A percentile compares a stretch with the other conserved stretches of the same genome.
These are phyloP conservation scores for Lentithecium fluviatile DNA, from an alignment of 495 filamentous ascomycete species.

Conservation along the genomic window DNA sequence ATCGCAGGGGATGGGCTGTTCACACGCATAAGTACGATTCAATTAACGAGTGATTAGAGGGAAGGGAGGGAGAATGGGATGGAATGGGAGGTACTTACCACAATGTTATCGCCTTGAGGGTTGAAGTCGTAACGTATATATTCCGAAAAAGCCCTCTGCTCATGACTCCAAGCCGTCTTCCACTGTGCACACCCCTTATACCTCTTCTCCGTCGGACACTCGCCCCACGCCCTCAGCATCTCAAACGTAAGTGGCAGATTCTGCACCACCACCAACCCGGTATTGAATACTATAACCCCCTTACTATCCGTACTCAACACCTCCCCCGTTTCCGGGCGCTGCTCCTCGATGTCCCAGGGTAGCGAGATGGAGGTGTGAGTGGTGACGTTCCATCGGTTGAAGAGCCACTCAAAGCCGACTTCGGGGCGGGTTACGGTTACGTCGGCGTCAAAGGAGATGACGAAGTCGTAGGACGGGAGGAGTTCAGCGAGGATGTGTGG, in stretches of 20 bases:
- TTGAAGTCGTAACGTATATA: constrained; percentile 41
- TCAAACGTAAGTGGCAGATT: constrained; percentile 37
- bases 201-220: constrained; percentile 37
- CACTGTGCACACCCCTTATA: constrained; percentile 41
- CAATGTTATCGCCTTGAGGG: constrained; percentile 6
- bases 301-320: constrained; percentile 34
- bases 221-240: constrained; percentile 42
- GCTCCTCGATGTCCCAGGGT: constrained; percentile 32
- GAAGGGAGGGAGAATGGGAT: not conserved
- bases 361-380: constrained; percentile 46
- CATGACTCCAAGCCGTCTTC: constrained; percentile 41
- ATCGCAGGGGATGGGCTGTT: constrained; percentile 15
- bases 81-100: constrained; percentile 6
- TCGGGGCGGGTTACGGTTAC: constrained; percentile 48
- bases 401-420: constrained; percentile 53
- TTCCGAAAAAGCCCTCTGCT: constrained; percentile 44
- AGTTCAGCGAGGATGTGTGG: constrained; percentile 46
- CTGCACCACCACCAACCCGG: constrained; percentile 45
- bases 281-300: constrained; percentile 39
- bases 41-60: not conserved
- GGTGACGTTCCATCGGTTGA: constrained; percentile 50
- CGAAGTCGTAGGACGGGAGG: constrained; percentile 46
- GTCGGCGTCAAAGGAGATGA: constrained; percentile 53
- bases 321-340: not conserved
- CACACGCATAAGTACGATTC: not conserved